Percentiles rank a stretch among this genome's conserved stretches.
These are phyloP conservation scores for Paraphoma chrysanthemicola DNA, from an alignment of 2,329 filamentous ascomycete species.

Conservation along the genomic window DNA sequence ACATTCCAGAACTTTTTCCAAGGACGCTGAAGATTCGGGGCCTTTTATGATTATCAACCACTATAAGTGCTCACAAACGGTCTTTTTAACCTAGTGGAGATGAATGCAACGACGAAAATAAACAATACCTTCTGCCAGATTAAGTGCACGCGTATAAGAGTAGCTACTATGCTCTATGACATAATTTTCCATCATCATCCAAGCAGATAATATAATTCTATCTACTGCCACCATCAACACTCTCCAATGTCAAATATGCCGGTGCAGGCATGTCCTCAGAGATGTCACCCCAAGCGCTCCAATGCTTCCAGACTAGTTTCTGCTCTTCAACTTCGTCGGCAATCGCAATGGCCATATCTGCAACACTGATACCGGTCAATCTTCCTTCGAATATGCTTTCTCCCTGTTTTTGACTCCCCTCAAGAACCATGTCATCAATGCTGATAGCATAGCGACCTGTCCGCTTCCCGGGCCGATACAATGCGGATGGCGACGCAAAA, in stretches of 20 bases:
- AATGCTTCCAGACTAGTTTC: slow-evolving; percentile 39
- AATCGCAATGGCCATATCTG: slow-evolving; percentile 45
- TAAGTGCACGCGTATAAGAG: no score
- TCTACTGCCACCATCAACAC: no score
- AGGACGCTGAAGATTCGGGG: slow-evolving; percentile 10
- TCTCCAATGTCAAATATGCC: slow-evolving; percentile 29
- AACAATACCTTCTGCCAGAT: no score
- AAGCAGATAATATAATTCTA: no score
- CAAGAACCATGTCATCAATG: slow-evolving; percentile 41
- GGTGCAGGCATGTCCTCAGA: slow-evolving; percentile 33
- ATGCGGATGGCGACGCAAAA: slow-evolving; percentile 41
- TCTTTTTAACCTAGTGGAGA: background rate
- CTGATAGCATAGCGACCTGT: slow-evolving; percentile 43
- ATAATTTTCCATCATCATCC: no score
- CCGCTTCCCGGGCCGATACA: slow-evolving; percentile 42
- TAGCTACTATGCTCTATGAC: no score
- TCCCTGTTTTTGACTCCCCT: slow-evolving; percentile 27
- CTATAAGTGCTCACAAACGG: no score
- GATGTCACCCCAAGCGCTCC: slow-evolving; percentile 41
- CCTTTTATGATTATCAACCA: no score
- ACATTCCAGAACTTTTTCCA: slow-evolving; percentile 39
- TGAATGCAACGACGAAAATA: background rate
- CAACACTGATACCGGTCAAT: slow-evolving; percentile 42
- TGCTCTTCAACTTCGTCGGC: slow-evolving; percentile 41
- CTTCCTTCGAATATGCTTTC: slow-evolving; percentile 38